These are phyloP conservation scores for Candida xiaguanensis DNA, from an alignment of 805 yeast species.

Conservation along the genomic window DNA sequence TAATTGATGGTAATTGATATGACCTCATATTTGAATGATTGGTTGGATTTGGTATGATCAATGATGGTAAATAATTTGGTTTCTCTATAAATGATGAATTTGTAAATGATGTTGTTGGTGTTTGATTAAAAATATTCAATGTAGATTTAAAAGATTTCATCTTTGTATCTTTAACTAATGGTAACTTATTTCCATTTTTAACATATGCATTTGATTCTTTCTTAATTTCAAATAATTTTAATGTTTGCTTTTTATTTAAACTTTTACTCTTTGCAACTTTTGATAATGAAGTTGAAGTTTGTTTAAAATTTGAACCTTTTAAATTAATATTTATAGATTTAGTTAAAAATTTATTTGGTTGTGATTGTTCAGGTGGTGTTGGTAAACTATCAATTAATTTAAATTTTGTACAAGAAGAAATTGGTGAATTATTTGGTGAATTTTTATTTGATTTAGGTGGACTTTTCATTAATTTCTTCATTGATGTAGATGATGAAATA, in stretches of 20 bases:
- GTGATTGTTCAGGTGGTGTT: slow-evolving; percentile 13
- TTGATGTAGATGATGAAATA: slow-evolving; percentile 9
- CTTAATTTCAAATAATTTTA: slow-evolving; percentile 38
- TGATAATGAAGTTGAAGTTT: slow-evolving; percentile 15
- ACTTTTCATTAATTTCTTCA: slow-evolving; percentile 3
- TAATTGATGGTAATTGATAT: slow-evolving; percentile 33
- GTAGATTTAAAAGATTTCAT: slow-evolving; percentile 3
- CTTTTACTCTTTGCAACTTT: slow-evolving; percentile 19
- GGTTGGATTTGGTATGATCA: slow-evolving; percentile 6
- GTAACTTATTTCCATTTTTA: slow-evolving; percentile 6
- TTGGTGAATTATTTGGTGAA: slow-evolving; percentile 7
- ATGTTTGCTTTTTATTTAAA: slow-evolving; percentile 10
- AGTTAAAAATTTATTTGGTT: slow-evolving; percentile 9
- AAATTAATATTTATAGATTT: slow-evolving; percentile 23
- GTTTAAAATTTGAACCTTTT: slow-evolving; percentile 1
- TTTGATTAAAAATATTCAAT: slow-evolving; percentile 6
- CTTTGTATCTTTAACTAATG: slow-evolving; percentile 10
- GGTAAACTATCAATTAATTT: slow-evolving; percentile 9
- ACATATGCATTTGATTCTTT: slow-evolving; percentile 29
- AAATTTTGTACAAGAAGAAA: not conserved
- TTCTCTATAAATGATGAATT: slow-evolving; percentile 8
- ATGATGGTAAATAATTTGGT: slow-evolving; percentile 5
- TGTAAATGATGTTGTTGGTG: not conserved
- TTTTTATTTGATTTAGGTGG: slow-evolving; percentile 9
- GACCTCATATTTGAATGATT: not conserved